These are phyloP conservation scores for Rhynchospora breviuscula DNA, from an alignment of 176 grass and related monocot genomes.

Conservation along the genomic window DNA sequence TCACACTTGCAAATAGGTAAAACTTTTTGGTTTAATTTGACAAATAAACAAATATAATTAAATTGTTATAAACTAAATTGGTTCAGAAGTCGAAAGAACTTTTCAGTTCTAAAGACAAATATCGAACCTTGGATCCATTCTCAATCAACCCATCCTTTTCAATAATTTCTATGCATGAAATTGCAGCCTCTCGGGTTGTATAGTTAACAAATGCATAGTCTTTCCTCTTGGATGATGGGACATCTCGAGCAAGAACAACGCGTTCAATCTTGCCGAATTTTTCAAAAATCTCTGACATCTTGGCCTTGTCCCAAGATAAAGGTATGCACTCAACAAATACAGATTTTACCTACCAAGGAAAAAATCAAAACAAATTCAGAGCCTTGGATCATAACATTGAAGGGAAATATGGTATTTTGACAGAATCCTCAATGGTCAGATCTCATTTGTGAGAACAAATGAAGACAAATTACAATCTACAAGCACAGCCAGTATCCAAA, in stretches of 20 bases:
- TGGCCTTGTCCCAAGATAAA: constrained; percentile 47
- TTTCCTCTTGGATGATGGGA: constrained; percentile 43
- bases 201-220: constrained; percentile 65
- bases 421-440: constrained; percentile 4
- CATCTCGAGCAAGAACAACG: constrained; percentile 46
- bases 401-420: not conserved
- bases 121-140: constrained; percentile 51
- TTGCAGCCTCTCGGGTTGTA: constrained; percentile 52
- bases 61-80: not conserved
- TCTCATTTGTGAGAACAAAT: not conserved
- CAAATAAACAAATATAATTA: not conserved
- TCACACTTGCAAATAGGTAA: not conserved
- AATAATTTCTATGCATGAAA: constrained; percentile 56
- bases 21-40: constrained; percentile 13
- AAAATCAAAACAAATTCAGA: constrained; percentile 7
- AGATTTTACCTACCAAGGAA: constrained; percentile 56
- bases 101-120: not conserved
- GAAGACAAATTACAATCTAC: not conserved
- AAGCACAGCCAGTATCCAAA: not conserved
- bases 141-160: constrained; percentile 36
- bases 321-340: constrained; percentile 61
- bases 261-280: constrained; percentile 51
- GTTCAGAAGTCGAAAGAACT: not conserved
- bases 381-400: constrained; percentile 7
- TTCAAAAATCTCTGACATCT: constrained; percentile 50